Conservation (phyloP, 2,329 filamentous ascomycete species). For the Talaromyces sp. region DNA sequence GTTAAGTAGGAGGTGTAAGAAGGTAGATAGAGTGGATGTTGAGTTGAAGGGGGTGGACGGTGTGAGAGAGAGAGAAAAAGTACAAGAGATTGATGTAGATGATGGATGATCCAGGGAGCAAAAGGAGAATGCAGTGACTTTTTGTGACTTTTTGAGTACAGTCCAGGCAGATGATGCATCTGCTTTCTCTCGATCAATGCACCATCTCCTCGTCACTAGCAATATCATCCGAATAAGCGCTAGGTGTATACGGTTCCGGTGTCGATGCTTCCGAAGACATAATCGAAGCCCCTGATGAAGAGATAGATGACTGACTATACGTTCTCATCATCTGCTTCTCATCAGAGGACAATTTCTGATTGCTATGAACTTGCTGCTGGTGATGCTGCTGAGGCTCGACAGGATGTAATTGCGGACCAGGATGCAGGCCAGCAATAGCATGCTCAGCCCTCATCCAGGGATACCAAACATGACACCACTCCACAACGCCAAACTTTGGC, state of each 20-base stretch:
- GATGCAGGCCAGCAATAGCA: conserved; percentile 15
- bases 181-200: not conserved
- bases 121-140: too few species aligned
- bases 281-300: conserved; percentile 1
- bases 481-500: conserved; percentile 38
- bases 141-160: too few species aligned
- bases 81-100: not conserved
- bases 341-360: not conserved
- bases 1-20: not conserved
- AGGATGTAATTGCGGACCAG: conserved; percentile 7
- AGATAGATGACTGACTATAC: conserved; percentile 10
- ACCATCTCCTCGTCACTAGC: conserved; percentile 4
- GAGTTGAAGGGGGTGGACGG: not conserved
- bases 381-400: conserved; percentile 2
- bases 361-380: not conserved
- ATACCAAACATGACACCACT: conserved; percentile 38
- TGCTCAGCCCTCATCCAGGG: conserved; percentile 39
- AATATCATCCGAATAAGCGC: conserved; percentile 12
- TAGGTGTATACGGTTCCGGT: conserved; percentile 12
- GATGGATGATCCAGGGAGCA: not conserved
- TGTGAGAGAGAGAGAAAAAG: not conserved
- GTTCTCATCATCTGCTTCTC: conserved; percentile 7
- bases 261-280: conserved; percentile 11
- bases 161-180: not conserved
- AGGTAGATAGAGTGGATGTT: not conserved